Base-by-base conservation (phyloP, 371 early-diverging fungal species). In the Haplosporangium sp. region DNA sequence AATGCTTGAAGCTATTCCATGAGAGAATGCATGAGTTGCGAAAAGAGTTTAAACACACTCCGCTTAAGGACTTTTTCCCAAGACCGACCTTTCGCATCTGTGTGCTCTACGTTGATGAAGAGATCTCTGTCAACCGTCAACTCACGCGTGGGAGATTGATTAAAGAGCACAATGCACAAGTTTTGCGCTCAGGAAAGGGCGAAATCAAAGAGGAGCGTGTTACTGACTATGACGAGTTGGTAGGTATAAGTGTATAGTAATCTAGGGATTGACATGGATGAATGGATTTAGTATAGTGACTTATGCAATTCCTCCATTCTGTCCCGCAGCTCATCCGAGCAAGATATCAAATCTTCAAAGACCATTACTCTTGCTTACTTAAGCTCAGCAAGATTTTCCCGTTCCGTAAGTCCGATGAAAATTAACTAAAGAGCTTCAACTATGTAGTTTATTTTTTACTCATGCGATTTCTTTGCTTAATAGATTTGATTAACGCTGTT, bases 91-190 rank as follows among this genome's bases (percentile, higher is more conserved):
- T 92, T 73, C 87, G 91, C 17, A 91, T 92, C 55, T 86, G 86
- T 65, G 92, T 92, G 7, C 66, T 92, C 17, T 91, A 90, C 72
- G 91, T 92, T 0, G 90, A 90, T 56, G 91, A 91, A 61, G 91
- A 92, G 37, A 90, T 91, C 48, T 88, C 88, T 1, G 86, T 92
- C 3, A 86, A 84, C 42, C 85, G 92, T 37, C 91, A 92, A 34
- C 58, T 91, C 57, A 77, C 86, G 57, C 84, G 92, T 15, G 92
- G 92, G 27, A 77, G 76, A 47, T 81, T 87, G 71, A 89, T 91
- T 65, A 85, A 88, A 58, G 86, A 92, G 10, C 90, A 92, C 62
- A 92, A 92, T 57, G 61, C 77, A 0, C 85, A 88, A 60, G 90
- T 92, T 3, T 71, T 84, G 60, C 86, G 86, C n/a, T 85, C 90